Evolutionary conservation across 805 yeast species (phyloP), one percentile per base, ranked within the genome.

Genomic region (Hanseniaspora lindneri): DNA sequence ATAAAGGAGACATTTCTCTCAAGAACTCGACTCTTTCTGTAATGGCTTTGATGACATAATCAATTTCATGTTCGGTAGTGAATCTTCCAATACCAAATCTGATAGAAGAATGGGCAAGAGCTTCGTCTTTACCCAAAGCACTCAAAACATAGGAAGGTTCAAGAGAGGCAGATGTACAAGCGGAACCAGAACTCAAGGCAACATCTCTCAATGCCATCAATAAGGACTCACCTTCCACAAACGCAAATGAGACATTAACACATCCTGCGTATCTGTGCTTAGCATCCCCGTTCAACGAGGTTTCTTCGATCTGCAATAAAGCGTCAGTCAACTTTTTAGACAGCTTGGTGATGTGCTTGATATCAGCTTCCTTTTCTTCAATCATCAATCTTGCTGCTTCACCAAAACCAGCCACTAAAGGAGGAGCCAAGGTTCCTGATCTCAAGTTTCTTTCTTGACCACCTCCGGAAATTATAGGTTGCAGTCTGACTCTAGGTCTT

Each of bases 391-490:
- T 75, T 36, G 96, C 92, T 28, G 98, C 98, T 67, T 92, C 97
- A 53, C 98, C 98, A 63, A 92, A 86, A 0, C 98, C 98, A 30
- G 87, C 80, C 36, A 89, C 84, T 60, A 87, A 72, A 20, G 97
- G 95, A n/a, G 98, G 95, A 3, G 98, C 88, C 61, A 92, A 74
- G 25, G 98, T 92, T 53, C 98, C 98, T 4, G 95, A 83, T 68
- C 98, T 76, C 59, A 92, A 72, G 52, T 98, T 98, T 71, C 98
- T 82, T 70, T 92, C 98, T 70, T 92, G 98, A 47, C 98, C 98
- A 68, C 98, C 98, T 55, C 98, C 98, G 52, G 87, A 82, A 56
- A 92, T 83, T 49, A 92, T 71, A 20, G 98, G 96, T 55, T 88
- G 96, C 53, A 92, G 64, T 74, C 98, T 83, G 43, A 92, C 98